Percentiles rank a stretch among this genome's conserved stretches.
Evolutionary conservation across 2,329 filamentous ascomycete genomes (phyloP).

Genomic region (Amauroascus verrucosus): DNA sequence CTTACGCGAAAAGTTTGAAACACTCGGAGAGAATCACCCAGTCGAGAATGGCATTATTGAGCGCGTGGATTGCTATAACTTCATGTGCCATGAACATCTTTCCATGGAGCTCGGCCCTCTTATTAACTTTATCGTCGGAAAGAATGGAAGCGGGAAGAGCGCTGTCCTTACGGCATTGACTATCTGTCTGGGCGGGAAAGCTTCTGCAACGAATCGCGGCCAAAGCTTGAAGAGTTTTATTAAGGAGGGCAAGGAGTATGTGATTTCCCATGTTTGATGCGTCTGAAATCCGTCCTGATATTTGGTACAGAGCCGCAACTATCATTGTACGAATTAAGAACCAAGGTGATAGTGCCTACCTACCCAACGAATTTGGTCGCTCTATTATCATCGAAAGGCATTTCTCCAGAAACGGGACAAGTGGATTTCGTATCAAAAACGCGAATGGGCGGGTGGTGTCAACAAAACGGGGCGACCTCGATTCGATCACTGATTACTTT

Average conservation of each 20-base stretch:
- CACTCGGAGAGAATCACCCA: conserved; percentile 57
- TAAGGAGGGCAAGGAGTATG: conserved; percentile 73
- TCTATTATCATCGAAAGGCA: conserved; percentile 85
- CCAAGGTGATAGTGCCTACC: conserved; percentile 71
- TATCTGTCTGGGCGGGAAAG: conserved; percentile 88
- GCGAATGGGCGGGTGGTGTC: conserved; percentile 61
- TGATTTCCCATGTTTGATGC: conserved; percentile 6
- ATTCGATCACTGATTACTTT: conserved; percentile 89
- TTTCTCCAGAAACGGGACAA: conserved; percentile 64
- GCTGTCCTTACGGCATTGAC: conserved; percentile 88
- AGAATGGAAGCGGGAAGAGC: conserved; percentile 97
- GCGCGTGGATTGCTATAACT: conserved; percentile 76
- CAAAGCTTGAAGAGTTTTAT: conserved; percentile 82
- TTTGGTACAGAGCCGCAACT: conserved; percentile 40
- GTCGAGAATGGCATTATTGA: conserved; percentile 82
- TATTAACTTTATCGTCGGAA: conserved; percentile 96
- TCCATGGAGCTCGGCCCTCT: conserved; percentile 78
- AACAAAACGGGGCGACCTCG: conserved; percentile 73
- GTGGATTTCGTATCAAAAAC: conserved; percentile 80
- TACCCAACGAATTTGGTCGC: conserved; percentile 69
- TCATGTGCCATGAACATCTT: conserved; percentile 87
- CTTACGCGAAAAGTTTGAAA: conserved; percentile 42
- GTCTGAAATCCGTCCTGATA: not conserved
- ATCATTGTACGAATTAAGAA: conserved; percentile 87
- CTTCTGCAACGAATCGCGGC: conserved; percentile 82